Conservation (phyloP, 192 early-diverging fungal species). For the Backusella liffmaniae region DNA sequence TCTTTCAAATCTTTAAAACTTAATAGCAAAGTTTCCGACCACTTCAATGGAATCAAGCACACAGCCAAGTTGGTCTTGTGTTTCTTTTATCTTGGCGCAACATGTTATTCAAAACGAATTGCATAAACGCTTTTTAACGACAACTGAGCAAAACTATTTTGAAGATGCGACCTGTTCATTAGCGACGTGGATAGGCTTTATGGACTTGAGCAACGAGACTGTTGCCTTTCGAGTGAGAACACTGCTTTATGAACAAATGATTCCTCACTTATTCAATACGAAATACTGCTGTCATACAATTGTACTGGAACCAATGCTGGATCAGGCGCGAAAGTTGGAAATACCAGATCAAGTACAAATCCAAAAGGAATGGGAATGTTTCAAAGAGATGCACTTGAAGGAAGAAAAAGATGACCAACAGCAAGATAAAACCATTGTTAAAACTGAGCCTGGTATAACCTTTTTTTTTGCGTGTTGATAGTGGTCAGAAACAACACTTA, state of each 20-base stretch:
- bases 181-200: conserved; percentile 18
- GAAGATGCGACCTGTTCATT: conserved; percentile 14
- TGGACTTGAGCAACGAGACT: conserved; percentile 11
- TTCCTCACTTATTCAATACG: conserved; percentile 55
- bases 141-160: conserved; percentile 21
- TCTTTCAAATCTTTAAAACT: neutral
- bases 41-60: neutral
- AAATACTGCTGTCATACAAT: conserved; percentile 34
- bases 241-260: conserved; percentile 77
- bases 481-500: neutral
- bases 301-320: neutral
- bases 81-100: conserved; percentile 16
- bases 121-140: conserved; percentile 12
- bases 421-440: neutral
- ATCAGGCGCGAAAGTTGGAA: neutral
- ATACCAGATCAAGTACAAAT: neutral
- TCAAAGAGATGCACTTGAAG: neutral
- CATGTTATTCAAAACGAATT: conserved; percentile 12
- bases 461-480: neutral
- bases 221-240: conserved; percentile 67
- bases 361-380: neutral
- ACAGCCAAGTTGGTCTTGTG: conserved; percentile 6
- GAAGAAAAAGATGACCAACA: neutral
- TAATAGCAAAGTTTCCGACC: neutral
- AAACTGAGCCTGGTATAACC: neutral